phyloP scores from a whole-genome alignment of 768 basidiomycete species.

The Cystobasidiopsis lactophilus region DNA sequence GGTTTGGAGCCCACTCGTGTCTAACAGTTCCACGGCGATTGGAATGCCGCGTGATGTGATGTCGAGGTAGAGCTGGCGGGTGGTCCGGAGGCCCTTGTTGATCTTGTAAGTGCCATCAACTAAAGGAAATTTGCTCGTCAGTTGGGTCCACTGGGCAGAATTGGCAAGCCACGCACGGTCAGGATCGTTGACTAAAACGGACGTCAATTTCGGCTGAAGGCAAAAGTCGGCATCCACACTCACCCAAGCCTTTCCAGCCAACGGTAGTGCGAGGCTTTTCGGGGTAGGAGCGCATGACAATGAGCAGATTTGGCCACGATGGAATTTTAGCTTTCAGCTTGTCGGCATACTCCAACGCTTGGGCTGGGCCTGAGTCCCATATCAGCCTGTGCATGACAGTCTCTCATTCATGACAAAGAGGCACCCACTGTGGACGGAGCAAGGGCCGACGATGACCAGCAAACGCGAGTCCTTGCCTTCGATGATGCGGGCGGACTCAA shows the following conservation, averaged over 20 bases:
- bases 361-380: not conserved
- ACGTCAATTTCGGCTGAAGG: not conserved
- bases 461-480: constrained; percentile 67
- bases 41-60: constrained; percentile 74
- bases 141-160: constrained; percentile 27
- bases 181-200: constrained; percentile 37
- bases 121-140: not conserved
- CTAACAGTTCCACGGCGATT: constrained; percentile 82
- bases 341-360: constrained; percentile 43
- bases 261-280: constrained; percentile 47
- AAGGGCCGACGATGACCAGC: constrained; percentile 82
- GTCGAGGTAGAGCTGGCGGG: constrained; percentile 72
- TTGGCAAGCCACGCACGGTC: constrained; percentile 44
- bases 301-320: constrained; percentile 42
- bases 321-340: constrained; percentile 45
- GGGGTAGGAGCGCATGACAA: constrained; percentile 93
- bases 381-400: not conserved
- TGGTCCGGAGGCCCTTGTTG: constrained; percentile 82
- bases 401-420: not conserved
- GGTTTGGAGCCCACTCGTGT: constrained; percentile 30
- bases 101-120: constrained; percentile 37
- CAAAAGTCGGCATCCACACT: not conserved
- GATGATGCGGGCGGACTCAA: constrained; percentile 52
- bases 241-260: constrained; percentile 60
- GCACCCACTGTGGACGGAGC: constrained; percentile 57